A percentile compares a stretch with the other conserved stretches of the same genome.
Evolutionary conservation across 331 rosid species (phyloP).

Genomic region (Dryas integrifolia): DNA sequence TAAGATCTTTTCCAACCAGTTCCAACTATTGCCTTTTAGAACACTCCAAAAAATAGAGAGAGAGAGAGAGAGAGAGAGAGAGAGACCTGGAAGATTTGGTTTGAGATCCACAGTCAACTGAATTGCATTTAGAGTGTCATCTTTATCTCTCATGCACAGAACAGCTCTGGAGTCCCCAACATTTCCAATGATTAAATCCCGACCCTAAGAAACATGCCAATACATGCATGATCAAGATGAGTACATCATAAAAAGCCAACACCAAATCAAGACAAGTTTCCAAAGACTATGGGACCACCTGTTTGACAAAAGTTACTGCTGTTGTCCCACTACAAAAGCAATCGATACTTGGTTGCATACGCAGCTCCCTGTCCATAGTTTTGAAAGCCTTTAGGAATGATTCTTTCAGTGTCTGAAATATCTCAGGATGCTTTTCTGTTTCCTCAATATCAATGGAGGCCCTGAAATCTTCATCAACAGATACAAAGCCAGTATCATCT

Average conservation of each 20-base stretch:
- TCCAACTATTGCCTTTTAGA: no score
- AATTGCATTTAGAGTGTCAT: conserved; percentile 60
- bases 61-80: not conserved
- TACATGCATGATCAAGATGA: conserved; percentile 24
- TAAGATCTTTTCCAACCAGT: no score
- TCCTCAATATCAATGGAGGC: conserved; percentile 57
- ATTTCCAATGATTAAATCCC: conserved; percentile 74
- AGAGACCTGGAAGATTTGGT: conserved; percentile 92
- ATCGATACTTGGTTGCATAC: conserved; percentile 62
- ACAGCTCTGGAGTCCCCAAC: conserved; percentile 98
- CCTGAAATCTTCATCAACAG: conserved; percentile 69
- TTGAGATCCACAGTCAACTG: conserved; percentile 98
- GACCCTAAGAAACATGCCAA: conserved; percentile 56
- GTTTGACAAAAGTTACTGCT: conserved; percentile 87
- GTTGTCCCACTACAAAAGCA: conserved; percentile 98
- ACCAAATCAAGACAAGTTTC: conserved; percentile 12
- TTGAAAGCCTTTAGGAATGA: conserved; percentile 83
- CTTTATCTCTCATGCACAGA: conserved; percentile 72
- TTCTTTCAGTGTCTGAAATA: conserved; percentile 72
- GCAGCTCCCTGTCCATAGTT: conserved; percentile 89
- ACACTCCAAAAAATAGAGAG: no score
- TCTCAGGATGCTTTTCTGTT: conserved; percentile 60
- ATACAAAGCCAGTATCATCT: conserved; percentile 52
- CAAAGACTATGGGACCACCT: conserved; percentile 44
- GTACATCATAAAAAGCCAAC: conserved; percentile 16